These are phyloP conservation scores for Oryza meyeriana DNA, from an alignment of 176 grass and related monocot genomes.

Conservation along the genomic window DNA sequence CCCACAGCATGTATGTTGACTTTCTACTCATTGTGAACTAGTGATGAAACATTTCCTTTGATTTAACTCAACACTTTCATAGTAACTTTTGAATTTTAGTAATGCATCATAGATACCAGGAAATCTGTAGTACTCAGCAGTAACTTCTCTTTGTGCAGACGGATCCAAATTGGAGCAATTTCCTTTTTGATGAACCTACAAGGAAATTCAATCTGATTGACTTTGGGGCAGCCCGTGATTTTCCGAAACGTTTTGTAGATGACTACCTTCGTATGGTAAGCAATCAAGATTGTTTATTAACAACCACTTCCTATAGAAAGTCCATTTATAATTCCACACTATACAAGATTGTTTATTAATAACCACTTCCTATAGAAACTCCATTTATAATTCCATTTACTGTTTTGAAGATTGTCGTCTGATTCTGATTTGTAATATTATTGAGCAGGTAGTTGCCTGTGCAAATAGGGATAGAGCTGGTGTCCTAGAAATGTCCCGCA, in stretches of 20 bases:
- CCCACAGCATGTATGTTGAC: background rate
- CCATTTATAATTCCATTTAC: background rate
- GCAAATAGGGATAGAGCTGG: constrained; percentile 66
- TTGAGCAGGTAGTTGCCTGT: constrained; percentile 76
- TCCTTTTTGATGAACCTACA: constrained; percentile 67
- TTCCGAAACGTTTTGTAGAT: constrained; percentile 78
- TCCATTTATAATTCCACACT: background rate
- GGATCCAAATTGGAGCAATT: constrained; percentile 98
- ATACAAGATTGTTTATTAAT: background rate
- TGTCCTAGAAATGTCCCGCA: constrained; percentile 75
- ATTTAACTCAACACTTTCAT: background rate
- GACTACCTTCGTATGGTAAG: constrained; percentile 85
- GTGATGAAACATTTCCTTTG: background rate
- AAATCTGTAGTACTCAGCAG: background rate
- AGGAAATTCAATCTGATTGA: constrained; percentile 89
- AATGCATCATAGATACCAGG: background rate
- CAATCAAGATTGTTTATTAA: background rate
- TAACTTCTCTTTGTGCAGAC: constrained; percentile 59
- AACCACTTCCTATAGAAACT: background rate
- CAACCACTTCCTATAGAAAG: background rate
- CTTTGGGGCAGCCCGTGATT: constrained; percentile 85
- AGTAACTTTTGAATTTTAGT: background rate
- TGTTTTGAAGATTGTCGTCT: background rate
- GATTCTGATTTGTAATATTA: background rate
- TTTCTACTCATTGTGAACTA: background rate